Evolutionary conservation across 2,329 filamentous ascomycete species (phyloP), one percentile per base, ranked within the genome.

Genomic region (Sordariomycetes sp.): DNA sequence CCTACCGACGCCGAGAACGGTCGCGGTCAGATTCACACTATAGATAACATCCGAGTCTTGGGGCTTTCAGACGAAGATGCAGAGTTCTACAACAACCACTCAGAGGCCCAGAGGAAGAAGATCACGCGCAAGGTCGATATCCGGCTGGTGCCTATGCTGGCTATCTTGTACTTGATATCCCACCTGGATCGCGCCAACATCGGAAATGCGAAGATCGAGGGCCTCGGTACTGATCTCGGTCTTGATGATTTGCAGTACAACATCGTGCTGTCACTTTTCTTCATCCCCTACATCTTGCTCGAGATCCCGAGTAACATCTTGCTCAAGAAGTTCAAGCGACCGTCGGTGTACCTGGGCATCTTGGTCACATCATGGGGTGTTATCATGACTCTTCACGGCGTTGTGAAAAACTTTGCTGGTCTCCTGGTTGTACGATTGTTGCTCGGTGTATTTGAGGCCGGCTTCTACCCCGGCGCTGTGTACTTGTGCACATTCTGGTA

Each of bases 391-490:
- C 47, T 71, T 15, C 71, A 70, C 61, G 68, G 68, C 0, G 58
- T 72, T n/a, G 68, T 72, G 0, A 51, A 54, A 19, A 66, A 59
- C 38, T 71, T 63, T 20, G 49, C 55, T 5, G 68, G 68, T 1
- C 54, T 72, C 4, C 50, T 72, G 2, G 45, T 58, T 3, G 58
- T 70, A 5, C 66, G 70, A 20, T 67, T 84, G 39, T 66, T 72
- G 26, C 59, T 85, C 0, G 79, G 80, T 4, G 49, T 83, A 12
- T 70, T 68, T 3, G 81, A 86, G 50, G 70, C 79, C 2, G 79
- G 79, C 2, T 54, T 84, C 0, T 82, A 77, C 38, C 78, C 76
- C 0, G 79, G 78, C 2, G 72, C 84, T 46, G 50, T 72, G 44
- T 70, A 71, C 38, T 70, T 72, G 36, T 47, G 74, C 3, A 73